Conservation (phyloP, 1,284 basidiomycete genomes). For the Vanrija humicola region DNA sequence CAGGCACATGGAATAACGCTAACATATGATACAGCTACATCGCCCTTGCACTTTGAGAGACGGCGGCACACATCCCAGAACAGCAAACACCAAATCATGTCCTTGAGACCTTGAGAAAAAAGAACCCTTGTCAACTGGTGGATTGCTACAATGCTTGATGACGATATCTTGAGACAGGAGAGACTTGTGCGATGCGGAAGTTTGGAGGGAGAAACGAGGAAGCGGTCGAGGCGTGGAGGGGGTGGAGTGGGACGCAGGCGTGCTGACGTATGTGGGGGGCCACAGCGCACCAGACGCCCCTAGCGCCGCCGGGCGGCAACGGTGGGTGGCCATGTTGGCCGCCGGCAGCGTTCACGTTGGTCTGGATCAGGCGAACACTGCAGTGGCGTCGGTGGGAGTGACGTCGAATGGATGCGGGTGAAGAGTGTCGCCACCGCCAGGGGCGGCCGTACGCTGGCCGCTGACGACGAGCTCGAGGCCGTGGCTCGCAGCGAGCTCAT, state of each 20-base stretch:
- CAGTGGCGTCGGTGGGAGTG: neutral
- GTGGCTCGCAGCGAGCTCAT: conserved; percentile 19
- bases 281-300: too few species aligned
- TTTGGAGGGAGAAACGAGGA: too few species aligned
- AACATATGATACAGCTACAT: conserved; percentile 21
- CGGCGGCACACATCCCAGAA: neutral
- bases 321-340: too few species aligned
- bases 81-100: neutral
- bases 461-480: conserved; percentile 10
- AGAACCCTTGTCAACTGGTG: neutral
- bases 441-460: too few species aligned
- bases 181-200: neutral
- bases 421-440: too few species aligned
- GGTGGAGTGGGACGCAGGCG: too few species aligned
- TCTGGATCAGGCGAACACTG: too few species aligned
- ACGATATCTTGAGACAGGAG: neutral
- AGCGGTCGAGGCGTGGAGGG: too few species aligned
- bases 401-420: neutral
- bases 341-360: too few species aligned
- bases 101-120: neutral
- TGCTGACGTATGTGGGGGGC: too few species aligned
- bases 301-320: too few species aligned
- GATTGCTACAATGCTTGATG: neutral
- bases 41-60: conserved; percentile 19
- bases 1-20: conserved; percentile 2